Conservation (phyloP, 345 rosid genomes). For the Atalantia buxifolia region DNA sequence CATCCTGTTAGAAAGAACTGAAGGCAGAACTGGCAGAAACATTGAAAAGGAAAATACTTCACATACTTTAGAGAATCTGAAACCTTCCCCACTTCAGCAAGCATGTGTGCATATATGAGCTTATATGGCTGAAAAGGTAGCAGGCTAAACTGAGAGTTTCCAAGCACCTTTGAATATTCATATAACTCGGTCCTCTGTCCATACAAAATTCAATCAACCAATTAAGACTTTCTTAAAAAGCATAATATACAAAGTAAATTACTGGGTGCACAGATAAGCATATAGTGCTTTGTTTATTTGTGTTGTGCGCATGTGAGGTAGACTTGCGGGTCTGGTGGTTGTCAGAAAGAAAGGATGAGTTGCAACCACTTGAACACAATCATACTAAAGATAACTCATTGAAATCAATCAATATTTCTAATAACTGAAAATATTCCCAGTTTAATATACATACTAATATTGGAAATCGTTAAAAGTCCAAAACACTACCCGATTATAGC, state of each 20-base stretch:
- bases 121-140: slow-evolving; percentile 95
- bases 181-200: slow-evolving; percentile 95
- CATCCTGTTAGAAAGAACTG: slow-evolving; percentile 21
- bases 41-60: background rate
- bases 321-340: background rate
- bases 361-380: background rate
- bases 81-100: slow-evolving; percentile 93
- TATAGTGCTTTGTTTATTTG: background rate
- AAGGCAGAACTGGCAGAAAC: slow-evolving; percentile 14
- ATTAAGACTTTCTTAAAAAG: slow-evolving; percentile 5
- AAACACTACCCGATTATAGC: background rate
- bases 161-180: slow-evolving; percentile 92
- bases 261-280: background rate
- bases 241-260: background rate
- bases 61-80: slow-evolving; percentile 92
- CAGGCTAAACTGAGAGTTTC: slow-evolving; percentile 89
- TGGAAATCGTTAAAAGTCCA: background rate
- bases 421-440: background rate
- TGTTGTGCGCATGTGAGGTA: background rate
- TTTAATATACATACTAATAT: background rate
- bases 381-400: background rate
- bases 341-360: background rate
- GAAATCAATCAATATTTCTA: background rate
- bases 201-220: slow-evolving; percentile 25
- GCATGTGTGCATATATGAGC: slow-evolving; percentile 93